Evolutionary conservation across 106 monocot genomes (phyloP), one percentile per base, ranked within the genome.

Genomic region (Dendrobium huoshanense): DNA sequence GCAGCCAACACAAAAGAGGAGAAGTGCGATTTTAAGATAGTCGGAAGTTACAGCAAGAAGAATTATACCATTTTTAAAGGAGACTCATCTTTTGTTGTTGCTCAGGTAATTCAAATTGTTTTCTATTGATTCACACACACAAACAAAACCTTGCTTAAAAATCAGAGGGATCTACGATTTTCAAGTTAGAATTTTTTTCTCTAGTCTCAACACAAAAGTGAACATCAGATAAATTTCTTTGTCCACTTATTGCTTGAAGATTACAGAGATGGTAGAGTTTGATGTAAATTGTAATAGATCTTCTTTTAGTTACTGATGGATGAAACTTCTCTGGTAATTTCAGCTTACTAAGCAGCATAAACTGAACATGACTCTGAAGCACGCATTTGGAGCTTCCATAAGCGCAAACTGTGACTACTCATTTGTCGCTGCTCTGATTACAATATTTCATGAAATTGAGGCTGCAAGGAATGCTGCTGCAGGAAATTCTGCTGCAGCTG

Each of bases 41-140:
- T 16, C 3, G 76, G 76, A 76, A 76, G 49, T 49, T 76, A 76
- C 47, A 47, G 76, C 6, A 76, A 76, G 76, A 76, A 76, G 49
- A 76, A 76, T 49, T 76, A 27, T 49, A 48, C 76, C 27, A 47
- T 76, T 47, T 76, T 27, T 45, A 76, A 41, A 51, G 76, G 76
- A 76, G 27, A 76, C 27, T 76, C 76, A 48, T 76, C 49, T 25
- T 76, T 20, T n/a, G 76, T 76, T 0, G 27, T 76, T 3, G 76
- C 76, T 29, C 76, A 76, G 76, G 27, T 76, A 49, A 76, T 51
- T 51, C 51, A 51, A 51, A 51, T 2, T 45, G 45, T 45, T 45
- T 7, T 7, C 9, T 45, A 7, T 9, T 45, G 45, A 9, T 45
- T 45, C 45, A 45, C 45, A 45, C 45, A 7, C 45, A 45, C 8